These are phyloP conservation scores for Lactifluus volemus DNA, from an alignment of 768 basidiomycete genomes.

Conservation along the genomic window DNA sequence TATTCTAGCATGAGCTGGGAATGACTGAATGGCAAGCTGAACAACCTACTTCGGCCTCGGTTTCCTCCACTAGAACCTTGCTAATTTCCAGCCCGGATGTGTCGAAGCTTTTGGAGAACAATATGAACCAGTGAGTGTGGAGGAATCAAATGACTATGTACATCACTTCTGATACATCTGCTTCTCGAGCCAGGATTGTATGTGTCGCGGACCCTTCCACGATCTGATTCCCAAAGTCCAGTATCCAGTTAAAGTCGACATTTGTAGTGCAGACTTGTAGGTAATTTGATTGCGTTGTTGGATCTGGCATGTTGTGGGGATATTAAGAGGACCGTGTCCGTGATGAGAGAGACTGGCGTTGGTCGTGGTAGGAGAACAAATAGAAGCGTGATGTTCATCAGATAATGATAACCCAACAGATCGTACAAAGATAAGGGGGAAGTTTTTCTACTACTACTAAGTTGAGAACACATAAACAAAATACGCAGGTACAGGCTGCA, in stretches of 20 bases:
- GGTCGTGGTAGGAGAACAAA: no score
- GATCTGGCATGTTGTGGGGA: slow-evolving; percentile 34
- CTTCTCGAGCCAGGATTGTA: slow-evolving; percentile 44
- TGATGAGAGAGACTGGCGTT: neutral
- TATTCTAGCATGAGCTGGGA: neutral
- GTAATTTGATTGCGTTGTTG: slow-evolving; percentile 79
- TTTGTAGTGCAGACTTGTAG: slow-evolving; percentile 54
- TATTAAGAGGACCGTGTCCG: neutral
- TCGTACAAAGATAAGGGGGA: no score
- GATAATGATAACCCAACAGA: no score
- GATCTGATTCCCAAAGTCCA: slow-evolving; percentile 59
- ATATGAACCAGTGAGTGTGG: neutral
- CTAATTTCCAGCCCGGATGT: slow-evolving; percentile 58
- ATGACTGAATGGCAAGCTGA: neutral
- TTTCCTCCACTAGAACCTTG: slow-evolving; percentile 44
- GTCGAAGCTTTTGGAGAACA: slow-evolving; percentile 48
- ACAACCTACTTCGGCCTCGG: slow-evolving; percentile 36
- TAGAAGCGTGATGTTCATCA: no score
- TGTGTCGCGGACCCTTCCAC: slow-evolving; percentile 63
- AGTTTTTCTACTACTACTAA: neutral
- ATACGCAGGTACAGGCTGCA: neutral
- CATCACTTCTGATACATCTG: slow-evolving; percentile 52
- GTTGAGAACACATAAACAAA: no score
- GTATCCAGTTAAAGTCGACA: slow-evolving; percentile 64
- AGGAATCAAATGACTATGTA: slow-evolving; percentile 27